Evolutionary conservation across 768 basidiomycete genomes (phyloP).

Genomic region (Asterophora parasitica): DNA sequence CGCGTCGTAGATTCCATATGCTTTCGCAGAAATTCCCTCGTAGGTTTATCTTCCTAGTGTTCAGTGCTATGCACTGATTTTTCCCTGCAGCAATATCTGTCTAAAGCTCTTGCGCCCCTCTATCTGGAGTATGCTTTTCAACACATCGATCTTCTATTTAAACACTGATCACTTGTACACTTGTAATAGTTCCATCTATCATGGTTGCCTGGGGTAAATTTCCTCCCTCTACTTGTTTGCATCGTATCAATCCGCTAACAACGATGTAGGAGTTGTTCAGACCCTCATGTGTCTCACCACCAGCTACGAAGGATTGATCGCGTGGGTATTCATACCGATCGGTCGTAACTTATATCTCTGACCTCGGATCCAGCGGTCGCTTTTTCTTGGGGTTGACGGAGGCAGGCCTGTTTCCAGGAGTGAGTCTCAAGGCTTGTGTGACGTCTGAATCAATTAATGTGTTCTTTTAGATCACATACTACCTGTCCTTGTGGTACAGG

Average conservation of each 20-base stretch:
- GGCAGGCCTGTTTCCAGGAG: conserved; percentile 35
- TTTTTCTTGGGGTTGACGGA: conserved; percentile 38
- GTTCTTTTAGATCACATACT: conserved; percentile 33
- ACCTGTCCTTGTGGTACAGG: conserved; percentile 59
- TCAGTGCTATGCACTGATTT: background rate
- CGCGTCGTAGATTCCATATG: conserved; percentile 25
- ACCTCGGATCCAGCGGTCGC: conserved; percentile 24
- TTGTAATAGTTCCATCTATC: conserved; percentile 24
- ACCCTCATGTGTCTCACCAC: conserved; percentile 30
- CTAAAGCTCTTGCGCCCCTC: conserved; percentile 28
- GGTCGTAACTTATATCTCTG: background rate
- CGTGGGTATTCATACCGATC: conserved; percentile 9
- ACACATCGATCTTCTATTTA: background rate
- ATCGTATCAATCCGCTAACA: background rate
- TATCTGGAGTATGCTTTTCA: conserved; percentile 24
- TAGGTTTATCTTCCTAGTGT: conserved; percentile 8
- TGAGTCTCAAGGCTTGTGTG: conserved; percentile 12
- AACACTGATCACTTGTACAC: background rate
- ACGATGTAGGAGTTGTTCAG: conserved; percentile 21
- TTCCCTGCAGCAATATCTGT: conserved; percentile 24
- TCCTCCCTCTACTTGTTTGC: background rate
- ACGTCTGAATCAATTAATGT: background rate
- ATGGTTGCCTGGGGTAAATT: conserved; percentile 28
- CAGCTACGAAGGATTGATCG: conserved; percentile 25
- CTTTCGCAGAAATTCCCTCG: conserved; percentile 32